Evolutionary conservation across 2,329 filamentous ascomycete genomes (phyloP).

Genomic region (Calonectria henricotiae): DNA sequence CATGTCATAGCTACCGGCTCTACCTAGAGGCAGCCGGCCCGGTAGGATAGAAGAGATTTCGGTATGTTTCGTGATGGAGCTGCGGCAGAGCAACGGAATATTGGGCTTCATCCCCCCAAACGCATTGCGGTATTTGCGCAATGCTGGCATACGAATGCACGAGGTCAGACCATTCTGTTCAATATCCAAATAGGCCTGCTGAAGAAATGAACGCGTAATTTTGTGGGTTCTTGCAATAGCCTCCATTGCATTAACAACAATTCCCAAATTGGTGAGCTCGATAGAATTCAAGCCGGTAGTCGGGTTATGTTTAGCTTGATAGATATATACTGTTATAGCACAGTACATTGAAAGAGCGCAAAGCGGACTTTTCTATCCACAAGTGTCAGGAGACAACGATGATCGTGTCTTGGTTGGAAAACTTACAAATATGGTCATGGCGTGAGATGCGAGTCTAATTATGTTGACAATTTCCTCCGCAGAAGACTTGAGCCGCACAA

Average conservation of each 20-base stretch:
- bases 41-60: slow-evolving; percentile 62
- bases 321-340: slow-evolving; percentile 86
- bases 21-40: slow-evolving; percentile 61
- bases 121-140: slow-evolving; percentile 56
- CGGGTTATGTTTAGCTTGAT: slow-evolving; percentile 80
- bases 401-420: neutral
- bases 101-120: slow-evolving; percentile 56
- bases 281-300: slow-evolving; percentile 71
- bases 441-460: slow-evolving; percentile 83
- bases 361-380: slow-evolving; percentile 56
- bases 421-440: slow-evolving; percentile 78
- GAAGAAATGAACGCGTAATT: slow-evolving; percentile 87
- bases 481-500: slow-evolving; percentile 82
- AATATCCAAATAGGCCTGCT: slow-evolving; percentile 88
- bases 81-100: slow-evolving; percentile 68
- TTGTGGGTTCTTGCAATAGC: slow-evolving; percentile 81
- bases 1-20: neutral
- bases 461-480: slow-evolving; percentile 89
- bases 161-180: slow-evolving; percentile 66
- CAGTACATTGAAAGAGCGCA: slow-evolving; percentile 87
- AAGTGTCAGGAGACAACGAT: neutral
- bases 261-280: slow-evolving; percentile 74
- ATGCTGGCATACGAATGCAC: slow-evolving; percentile 57
- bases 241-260: slow-evolving; percentile 85
- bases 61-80: slow-evolving; percentile 61